Evolutionary conservation across 345 rosid genomes (phyloP), one percentile per base, ranked within the genome.

Genomic region (Kandelia obovata): DNA sequence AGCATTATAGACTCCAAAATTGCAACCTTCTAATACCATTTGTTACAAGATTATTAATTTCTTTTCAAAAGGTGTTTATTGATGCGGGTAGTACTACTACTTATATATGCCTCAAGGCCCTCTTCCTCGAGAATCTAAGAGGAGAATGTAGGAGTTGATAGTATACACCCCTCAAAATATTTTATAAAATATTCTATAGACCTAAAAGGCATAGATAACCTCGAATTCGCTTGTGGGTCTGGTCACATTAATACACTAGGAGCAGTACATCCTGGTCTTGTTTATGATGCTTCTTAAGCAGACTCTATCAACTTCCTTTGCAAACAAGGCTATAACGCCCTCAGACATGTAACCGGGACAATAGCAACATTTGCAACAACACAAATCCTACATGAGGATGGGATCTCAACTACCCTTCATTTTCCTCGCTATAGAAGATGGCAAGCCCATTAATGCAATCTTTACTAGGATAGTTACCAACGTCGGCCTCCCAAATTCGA

Each of bases 391-490:
- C 78, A 64, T 68, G 75, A 53, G 85, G 77, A 13, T 77, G 84
- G 82, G 80, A 85, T 65, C 77, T 85, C 7, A 83, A 85, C 70
- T 77, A 80, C 58, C 86, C 86, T 2, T 75, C 82, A 27, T 80
- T 85, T 69, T 65, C 79, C 7, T 81, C 1, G 80, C 85, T 3
- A 25, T 80, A 1, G 75, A 55, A 69, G 85, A 83, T 35, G 79
- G 82, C 3, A 23, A 67, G 28, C 66, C 58, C 55, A 75, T 81
- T 37, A 5, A 61, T 0, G 73, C 68, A 16, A 55, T 64, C 7
- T 79, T 81, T 64, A 71, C 78, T 9, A 75, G 87, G 78, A 85
- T 81, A 23, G 81, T 83, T 0, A 85, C 85, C 58, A 85, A 85
- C 58, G 87, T 85, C 8, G 85, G 85, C 13, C 61, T 63, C 13